Conservation (phyloP, 495 filamentous ascomycete genomes). For the Penicillium dipodomyicola region DNA sequence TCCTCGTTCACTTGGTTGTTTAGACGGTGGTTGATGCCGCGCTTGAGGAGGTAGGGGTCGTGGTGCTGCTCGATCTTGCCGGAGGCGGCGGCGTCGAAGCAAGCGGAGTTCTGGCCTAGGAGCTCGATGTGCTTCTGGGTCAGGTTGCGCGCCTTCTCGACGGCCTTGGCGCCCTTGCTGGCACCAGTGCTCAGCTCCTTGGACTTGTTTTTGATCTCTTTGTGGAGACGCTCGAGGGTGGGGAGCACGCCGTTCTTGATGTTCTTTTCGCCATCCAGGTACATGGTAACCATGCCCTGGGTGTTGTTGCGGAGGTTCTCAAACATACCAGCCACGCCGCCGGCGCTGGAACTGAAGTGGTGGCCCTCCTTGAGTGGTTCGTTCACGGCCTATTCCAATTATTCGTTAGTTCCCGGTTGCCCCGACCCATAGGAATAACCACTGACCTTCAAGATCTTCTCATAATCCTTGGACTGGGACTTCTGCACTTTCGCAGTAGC, state of each 20-base stretch:
- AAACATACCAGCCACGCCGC: slow-evolving; percentile 83
- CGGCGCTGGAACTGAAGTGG: slow-evolving; percentile 84
- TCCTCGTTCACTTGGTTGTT: slow-evolving; percentile 91
- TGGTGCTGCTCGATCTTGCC: slow-evolving; percentile 61
- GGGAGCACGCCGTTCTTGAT: slow-evolving; percentile 81
- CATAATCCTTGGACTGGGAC: slow-evolving; percentile 87
- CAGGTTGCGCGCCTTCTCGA: slow-evolving; percentile 78
- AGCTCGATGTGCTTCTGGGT: slow-evolving; percentile 97
- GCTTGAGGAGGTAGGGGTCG: slow-evolving; percentile 85
- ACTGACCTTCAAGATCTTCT: slow-evolving; percentile 83
- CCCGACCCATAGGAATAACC: background rate
- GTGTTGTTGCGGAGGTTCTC: slow-evolving; percentile 92
- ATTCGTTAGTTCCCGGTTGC: background rate
- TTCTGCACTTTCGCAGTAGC: slow-evolving; percentile 81
- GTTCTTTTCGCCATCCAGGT: slow-evolving; percentile 82
- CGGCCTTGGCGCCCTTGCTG: slow-evolving; percentile 81
- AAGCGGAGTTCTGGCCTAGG: slow-evolving; percentile 75
- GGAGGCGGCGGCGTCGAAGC: slow-evolving; percentile 66
- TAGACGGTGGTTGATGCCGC: slow-evolving; percentile 76
- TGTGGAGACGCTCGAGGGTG: slow-evolving; percentile 83
- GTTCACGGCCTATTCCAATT: slow-evolving; percentile 63
- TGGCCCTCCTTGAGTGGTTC: slow-evolving; percentile 82
- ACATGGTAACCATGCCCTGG: slow-evolving; percentile 82
- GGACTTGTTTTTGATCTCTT: slow-evolving; percentile 91
- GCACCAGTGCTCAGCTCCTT: slow-evolving; percentile 85